Evolutionary conservation across 768 basidiomycete species (phyloP), one percentile per base, ranked within the genome.

Genomic region (Coprinopsis strossmayeri): DNA sequence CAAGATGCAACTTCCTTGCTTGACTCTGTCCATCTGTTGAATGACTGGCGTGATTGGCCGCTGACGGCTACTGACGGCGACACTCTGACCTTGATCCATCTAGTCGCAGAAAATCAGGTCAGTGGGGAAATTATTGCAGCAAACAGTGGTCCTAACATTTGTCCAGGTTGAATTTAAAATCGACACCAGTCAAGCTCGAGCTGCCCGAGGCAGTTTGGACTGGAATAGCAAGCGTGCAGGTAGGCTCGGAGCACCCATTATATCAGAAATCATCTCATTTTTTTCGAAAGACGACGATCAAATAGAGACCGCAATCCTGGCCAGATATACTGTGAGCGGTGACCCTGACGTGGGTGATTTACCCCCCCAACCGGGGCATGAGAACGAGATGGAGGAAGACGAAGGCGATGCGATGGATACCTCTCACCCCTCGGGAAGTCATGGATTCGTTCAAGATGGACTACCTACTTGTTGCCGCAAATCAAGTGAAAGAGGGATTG

Each of bases 181-280:
- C 26, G 88, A 94, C 56, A 78, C 81, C 1, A 68, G 76, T 10
- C 72, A 77, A 44, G 69, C 83, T 11, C 79, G 75, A 53, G 66
- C 70, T 3, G 75, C 80, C 32, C 76, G 83, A 5, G 61, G 69
- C 21, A 67, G 62, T 10, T 67, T 87, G 28, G 87, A 91, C 58
- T 91, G 85, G 79, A 90, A 90, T 55, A 95, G 89, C 64, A 91
- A 91, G 68, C 89, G 90, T 73, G 84, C 86, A 54, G 88, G 90
- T 87, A 53, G 48, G 72, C 61, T n/a, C 39, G 39, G 12, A 24
- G 12, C 39, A n/a, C n/a, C n/a, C n/a, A n/a, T n/a, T n/a, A n/a
- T n/a, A n/a, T n/a, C n/a, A n/a, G n/a, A n/a, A n/a, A n/a, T n/a
- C n/a, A n/a, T n/a, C n/a, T n/a, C n/a, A n/a, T n/a, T n/a, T n/a